phyloP scores from a whole-genome alignment of 345 rosid species.

The Syzygium aqueum region DNA sequence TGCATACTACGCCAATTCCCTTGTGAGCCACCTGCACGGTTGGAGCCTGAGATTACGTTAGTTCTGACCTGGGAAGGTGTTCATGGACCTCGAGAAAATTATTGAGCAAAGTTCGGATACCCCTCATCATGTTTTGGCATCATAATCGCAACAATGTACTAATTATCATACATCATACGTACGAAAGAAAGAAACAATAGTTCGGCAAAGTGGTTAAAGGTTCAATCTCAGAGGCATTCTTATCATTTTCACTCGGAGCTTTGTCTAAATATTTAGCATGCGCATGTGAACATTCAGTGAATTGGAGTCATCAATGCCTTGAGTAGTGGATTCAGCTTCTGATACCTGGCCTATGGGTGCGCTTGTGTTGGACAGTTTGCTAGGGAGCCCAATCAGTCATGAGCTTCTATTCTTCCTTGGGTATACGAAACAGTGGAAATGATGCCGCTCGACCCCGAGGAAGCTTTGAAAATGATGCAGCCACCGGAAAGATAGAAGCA shows the following conservation, averaged over 20 bases:
- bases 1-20: no score
- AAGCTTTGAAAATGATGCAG: slow-evolving; percentile 43
- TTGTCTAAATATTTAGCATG: not conserved
- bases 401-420: slow-evolving; percentile 8
- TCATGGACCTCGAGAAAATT: not conserved
- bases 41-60: not conserved
- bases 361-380: not conserved
- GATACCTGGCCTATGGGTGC: not conserved
- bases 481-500: slow-evolving; percentile 7
- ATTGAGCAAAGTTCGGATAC: not conserved
- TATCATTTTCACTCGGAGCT: not conserved
- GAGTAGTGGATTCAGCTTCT: not conserved
- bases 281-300: not conserved
- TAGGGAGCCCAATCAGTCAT: no score
- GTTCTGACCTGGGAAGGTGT: not conserved
- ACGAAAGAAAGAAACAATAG: not conserved
- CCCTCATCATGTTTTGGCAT: not conserved
- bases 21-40: not conserved
- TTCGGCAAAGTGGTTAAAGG: not conserved
- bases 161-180: not conserved
- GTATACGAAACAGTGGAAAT: slow-evolving; percentile 74
- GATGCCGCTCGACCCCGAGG: slow-evolving; percentile 57
- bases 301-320: not conserved
- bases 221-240: not conserved
- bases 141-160: not conserved